These are phyloP conservation scores for Styphnolobium japonicum DNA, from an alignment of 306 rosid species.

Conservation along the genomic window DNA sequence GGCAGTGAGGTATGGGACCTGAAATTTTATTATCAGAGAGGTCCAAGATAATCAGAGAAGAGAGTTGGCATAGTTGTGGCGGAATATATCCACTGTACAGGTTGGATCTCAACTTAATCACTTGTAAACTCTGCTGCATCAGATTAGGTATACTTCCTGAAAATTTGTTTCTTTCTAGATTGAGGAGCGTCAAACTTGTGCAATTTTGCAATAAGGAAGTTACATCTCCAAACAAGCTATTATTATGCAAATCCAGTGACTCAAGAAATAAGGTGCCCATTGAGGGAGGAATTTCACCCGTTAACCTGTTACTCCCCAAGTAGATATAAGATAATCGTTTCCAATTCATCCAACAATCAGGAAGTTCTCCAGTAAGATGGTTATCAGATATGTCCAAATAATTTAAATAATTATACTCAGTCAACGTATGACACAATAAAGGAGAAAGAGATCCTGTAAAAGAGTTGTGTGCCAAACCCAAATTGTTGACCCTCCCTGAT, in stretches of 20 bases:
- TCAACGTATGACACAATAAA: background rate
- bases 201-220: background rate
- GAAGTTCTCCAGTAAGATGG: conserved; percentile 9
- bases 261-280: background rate
- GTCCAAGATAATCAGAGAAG: background rate
- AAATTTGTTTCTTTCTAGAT: background rate
- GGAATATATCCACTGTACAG: background rate
- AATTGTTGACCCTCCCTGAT: background rate
- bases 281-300: conserved; percentile 10
- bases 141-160: background rate
- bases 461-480: background rate
- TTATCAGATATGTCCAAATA: conserved; percentile 18
- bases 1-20: background rate
- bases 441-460: background rate
- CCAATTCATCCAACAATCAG: conserved; percentile 2
- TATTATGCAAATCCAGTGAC: background rate
- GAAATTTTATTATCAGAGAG: background rate
- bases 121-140: background rate
- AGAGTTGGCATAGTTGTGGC: background rate
- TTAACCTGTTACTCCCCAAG: background rate
- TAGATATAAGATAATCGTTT: background rate
- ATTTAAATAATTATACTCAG: background rate
- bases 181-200: background rate
- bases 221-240: background rate
- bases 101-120: background rate